Conservation (phyloP, 2,329 filamentous ascomycete genomes). For the Celoporthe dispersa region DNA sequence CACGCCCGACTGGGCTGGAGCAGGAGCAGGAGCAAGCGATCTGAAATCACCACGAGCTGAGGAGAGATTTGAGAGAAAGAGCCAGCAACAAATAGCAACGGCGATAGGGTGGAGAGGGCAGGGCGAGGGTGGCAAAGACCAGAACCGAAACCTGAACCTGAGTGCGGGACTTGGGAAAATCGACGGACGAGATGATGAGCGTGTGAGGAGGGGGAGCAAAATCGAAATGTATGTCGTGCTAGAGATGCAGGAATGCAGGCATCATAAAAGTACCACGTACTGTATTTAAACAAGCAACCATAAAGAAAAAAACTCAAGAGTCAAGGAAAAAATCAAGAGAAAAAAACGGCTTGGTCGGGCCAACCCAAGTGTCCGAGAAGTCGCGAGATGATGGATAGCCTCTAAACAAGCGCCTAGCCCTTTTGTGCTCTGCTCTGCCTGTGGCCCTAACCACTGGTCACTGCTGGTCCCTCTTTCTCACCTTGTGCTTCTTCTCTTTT, state of each 20-base stretch:
- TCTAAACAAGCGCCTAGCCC: not conserved
- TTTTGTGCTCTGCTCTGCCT: not conserved
- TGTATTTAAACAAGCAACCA: not conserved
- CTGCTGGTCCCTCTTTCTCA: not conserved
- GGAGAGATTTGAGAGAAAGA: not conserved
- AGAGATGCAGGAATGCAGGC: not conserved
- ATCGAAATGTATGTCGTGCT: not conserved
- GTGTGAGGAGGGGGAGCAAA: not conserved
- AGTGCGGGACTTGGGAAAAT: not conserved
- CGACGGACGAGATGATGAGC: too few species aligned
- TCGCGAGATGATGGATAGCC: constrained; percentile 23
- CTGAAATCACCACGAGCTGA: not conserved
- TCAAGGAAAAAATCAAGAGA: not conserved
- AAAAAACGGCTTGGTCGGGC: constrained; percentile 18
- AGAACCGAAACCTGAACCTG: not conserved
- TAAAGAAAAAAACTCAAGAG: not conserved
- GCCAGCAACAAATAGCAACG: not conserved
- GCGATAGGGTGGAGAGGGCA: not conserved
- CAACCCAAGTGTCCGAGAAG: constrained; percentile 27
- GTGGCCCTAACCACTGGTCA: not conserved
- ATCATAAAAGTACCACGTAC: not conserved
- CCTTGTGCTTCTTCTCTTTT: not conserved
- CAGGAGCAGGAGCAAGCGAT: not conserved
- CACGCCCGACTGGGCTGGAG: not conserved
- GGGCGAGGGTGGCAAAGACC: too few species aligned